phyloP scores from a whole-genome alignment of 2,329 filamentous ascomycete species.

The Colletotrichum ledebouriae region DNA sequence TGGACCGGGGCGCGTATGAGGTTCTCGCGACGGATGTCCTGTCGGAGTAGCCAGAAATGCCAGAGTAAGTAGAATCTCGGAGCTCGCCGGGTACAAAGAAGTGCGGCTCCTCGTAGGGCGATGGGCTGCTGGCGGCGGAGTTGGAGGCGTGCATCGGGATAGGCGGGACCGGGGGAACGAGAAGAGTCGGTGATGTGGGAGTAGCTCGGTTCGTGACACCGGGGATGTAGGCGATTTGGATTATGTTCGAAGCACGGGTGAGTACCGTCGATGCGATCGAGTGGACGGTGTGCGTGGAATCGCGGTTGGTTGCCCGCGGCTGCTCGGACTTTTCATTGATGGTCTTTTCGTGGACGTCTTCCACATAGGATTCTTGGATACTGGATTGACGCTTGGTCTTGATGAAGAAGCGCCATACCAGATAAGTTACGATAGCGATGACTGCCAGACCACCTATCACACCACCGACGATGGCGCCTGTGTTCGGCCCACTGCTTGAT shows the following conservation, averaged over 20 bases:
- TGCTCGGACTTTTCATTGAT: constrained; percentile 68
- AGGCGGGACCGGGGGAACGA: constrained; percentile 93
- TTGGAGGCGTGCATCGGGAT: constrained; percentile 79
- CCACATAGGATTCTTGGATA: constrained; percentile 66
- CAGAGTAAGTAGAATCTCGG: constrained; percentile 91
- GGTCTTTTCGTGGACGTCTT: constrained; percentile 69
- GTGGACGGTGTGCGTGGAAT: constrained; percentile 86
- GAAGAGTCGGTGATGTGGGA: constrained; percentile 82
- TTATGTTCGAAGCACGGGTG: constrained; percentile 97
- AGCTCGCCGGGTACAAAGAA: constrained; percentile 95
- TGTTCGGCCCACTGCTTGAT: constrained; percentile 65
- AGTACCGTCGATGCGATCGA: constrained; percentile 96
- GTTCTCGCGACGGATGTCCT: constrained; percentile 72
- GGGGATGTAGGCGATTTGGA: constrained; percentile 98
- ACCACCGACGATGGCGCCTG: constrained; percentile 91
- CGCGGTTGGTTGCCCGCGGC: constrained; percentile 69
- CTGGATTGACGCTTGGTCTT: constrained; percentile 80
- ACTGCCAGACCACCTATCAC: constrained; percentile 87
- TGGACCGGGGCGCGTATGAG: constrained; percentile 73
- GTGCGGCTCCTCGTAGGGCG: constrained; percentile 80
- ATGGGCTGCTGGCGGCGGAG: constrained; percentile 62
- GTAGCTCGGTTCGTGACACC: constrained; percentile 94
- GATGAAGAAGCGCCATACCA: constrained; percentile 90
- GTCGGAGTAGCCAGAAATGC: constrained; percentile 74
- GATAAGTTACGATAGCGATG: constrained; percentile 80